Evolutionary conservation across 177 flowering plant genomes (phyloP), one percentile per base, ranked within the genome.

Genomic region (Vitis hybrid): DNA sequence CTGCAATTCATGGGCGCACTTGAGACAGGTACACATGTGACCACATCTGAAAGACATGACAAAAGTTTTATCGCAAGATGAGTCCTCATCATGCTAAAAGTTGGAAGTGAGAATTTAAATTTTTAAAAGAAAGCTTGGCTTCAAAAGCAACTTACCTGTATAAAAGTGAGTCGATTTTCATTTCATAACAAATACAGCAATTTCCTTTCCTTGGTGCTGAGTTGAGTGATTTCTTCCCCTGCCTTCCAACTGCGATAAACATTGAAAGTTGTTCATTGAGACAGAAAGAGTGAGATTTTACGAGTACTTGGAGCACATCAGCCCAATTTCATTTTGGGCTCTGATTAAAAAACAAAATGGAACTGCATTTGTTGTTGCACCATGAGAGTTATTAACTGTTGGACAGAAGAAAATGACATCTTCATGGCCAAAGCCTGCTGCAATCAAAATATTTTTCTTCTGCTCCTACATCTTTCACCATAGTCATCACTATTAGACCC

Each of bases 11-110:
- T 89, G 83, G 3, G 92, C 97, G 74, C 98, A 94, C 58, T 83
- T 84, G 72, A 86, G 85, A 73, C 98, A 94, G 16, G 97, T 86
- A 78, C 98, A 94, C 98, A 94, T 92, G 80, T 94, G 98, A 61
- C 98, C 98, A 71, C 97, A 92, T 78, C 98, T 90, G 86, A 63
- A 73, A 58, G 39, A 7, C 4, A 20, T 0, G 29, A 2, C 29
- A 26, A 26, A 26, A 26, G 29, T 26, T 26, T 26, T 26, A 26
- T 26, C 29, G 0, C 29, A 26, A 26, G 29, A 26, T 26, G 29
- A 26, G 29, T 26, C 29, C 29, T 26, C 29, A 26, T 26, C 29
- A 26, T 26, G 29, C 29, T 26, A 26, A 26, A 16, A 29, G 20
- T 45, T 20, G 2, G 15, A 69, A 67, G 3, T 50, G 29, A 65